Evolutionary conservation across 1,139 yeast genomes (phyloP).

Genomic region (Saccharomyces hybrid): DNA sequence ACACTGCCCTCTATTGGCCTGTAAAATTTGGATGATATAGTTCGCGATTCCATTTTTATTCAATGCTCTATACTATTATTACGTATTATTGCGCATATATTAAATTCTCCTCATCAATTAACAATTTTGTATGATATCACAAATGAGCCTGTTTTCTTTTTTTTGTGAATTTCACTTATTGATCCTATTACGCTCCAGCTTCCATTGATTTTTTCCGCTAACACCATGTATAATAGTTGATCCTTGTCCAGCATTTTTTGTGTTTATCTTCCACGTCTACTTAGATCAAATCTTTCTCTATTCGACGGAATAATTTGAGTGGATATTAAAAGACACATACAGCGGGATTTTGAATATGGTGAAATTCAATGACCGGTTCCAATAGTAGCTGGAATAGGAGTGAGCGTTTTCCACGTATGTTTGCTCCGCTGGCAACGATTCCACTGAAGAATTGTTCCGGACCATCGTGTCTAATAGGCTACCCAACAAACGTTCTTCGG

Average conservation of each 20-base stretch:
- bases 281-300: not conserved
- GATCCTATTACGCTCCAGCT: not conserved
- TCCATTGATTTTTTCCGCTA: not conserved
- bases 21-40: not conserved
- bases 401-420: not conserved
- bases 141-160: not conserved
- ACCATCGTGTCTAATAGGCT: not conserved
- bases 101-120: not conserved
- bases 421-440: not conserved
- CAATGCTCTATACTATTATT: not conserved
- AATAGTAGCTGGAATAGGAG: not conserved
- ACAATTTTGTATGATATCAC: not conserved
- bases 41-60: not conserved
- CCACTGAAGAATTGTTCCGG: not conserved
- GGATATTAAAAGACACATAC: not conserved
- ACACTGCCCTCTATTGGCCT: not conserved
- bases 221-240: not conserved
- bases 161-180: not conserved
- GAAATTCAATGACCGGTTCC: not conserved
- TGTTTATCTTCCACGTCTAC: not conserved
- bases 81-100: not conserved
- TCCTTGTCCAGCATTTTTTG: not conserved
- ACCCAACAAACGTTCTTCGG: not conserved
- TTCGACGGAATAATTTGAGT: not conserved
- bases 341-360: not conserved